Evolutionary conservation across 2,329 filamentous ascomycete species (phyloP), one percentile per base, ranked within the genome.

Genomic region (Microcyclospora tardicrescens): DNA sequence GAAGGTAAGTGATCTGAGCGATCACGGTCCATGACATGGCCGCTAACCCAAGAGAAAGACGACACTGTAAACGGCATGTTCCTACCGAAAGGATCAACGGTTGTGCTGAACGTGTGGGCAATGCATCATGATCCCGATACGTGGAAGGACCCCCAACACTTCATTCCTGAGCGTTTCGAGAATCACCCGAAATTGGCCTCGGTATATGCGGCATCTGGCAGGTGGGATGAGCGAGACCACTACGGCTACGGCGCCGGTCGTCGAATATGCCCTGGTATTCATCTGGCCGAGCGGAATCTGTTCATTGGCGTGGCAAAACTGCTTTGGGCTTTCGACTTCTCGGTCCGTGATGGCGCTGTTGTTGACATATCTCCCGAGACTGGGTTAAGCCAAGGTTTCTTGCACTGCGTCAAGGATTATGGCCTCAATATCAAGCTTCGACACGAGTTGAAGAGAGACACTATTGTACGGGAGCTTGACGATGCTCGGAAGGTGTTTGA

Each of bases 251-350:
- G 68, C 0, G 62, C 61, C 8, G 69, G 69, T 0, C 58, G 69
- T 6, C 59, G 69, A 6, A 60, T 66, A 19, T 72, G 69, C 43
- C 61, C 62, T 2, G 69, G 70, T 0, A 64, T 71, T 45, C 70
- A 76, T 37, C 61, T 76, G 1, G 53, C 50, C 2, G 42, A 44
- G 70, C 64, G 69, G 0, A 72, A 64, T 0, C 58, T 75, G 32
- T 64, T 56, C 44, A 47, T 58, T 14, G 57, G 55, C 9, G 43
- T 60, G 27, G 49, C 53, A 15, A 54, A 55, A 33, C 19, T 62
- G 15, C 48, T 78, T 0, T 78, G 73, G 73, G 72, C 62, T 0
- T 75, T 75, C 19, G 40, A 52, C 8, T 24, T 24, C 19, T 24
- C 19, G 5, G 19, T 24, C 5, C 19, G 19, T 8, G 19, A 24